Base-by-base conservation (phyloP, 179 eudicot genomes). In the Vitellaria paradoxa region DNA sequence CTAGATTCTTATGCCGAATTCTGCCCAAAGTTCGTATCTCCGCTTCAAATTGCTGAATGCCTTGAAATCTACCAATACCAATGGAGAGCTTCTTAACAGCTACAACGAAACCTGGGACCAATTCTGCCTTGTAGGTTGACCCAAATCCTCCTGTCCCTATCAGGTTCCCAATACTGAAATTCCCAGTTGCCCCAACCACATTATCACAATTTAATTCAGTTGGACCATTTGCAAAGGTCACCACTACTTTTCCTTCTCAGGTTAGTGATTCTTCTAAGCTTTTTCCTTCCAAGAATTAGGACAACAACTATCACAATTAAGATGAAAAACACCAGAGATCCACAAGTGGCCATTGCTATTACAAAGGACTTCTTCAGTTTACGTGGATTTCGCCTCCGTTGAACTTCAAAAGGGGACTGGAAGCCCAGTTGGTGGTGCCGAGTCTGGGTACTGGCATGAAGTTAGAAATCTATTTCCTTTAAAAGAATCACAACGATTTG, bases 21-120 rank as follows among this genome's bases (percentile, higher is more conserved):
- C 90, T 81, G 66, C 92, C 92, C 76, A 89, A 78, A 3, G 89
- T 89, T 80, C 84, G 82, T 56, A 89, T 89, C 79, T 87, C 90
- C 18, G 92, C 90, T 68, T 89, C 90, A 77, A 89, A 89, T 60
- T 87, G 92, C 66, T 85, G 84, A 73, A 89, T 81, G 9, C 90
- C 90, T 77, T 87, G 89, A 74, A 89, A 85, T 75, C 86, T 84
- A 2, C 37, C 37, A 30, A 30, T 30, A 50, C 90, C 92, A 12
- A 87, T 69, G 73, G 87, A 73, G 24, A 87, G 83, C 80, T 88
- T 84, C 82, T 89, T 87, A 55, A 87, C 90, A 55, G 90, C 92
- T 78, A 89, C 90, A 72, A 85, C 81, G 79, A 78, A 89, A 30
- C 37, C 37, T 30, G 37, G 37, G 37, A 30, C 37, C 37, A 30